Conservation (phyloP, 225 moss, liverwort and hornwort genomes). For the Marchantia paleacea region DNA sequence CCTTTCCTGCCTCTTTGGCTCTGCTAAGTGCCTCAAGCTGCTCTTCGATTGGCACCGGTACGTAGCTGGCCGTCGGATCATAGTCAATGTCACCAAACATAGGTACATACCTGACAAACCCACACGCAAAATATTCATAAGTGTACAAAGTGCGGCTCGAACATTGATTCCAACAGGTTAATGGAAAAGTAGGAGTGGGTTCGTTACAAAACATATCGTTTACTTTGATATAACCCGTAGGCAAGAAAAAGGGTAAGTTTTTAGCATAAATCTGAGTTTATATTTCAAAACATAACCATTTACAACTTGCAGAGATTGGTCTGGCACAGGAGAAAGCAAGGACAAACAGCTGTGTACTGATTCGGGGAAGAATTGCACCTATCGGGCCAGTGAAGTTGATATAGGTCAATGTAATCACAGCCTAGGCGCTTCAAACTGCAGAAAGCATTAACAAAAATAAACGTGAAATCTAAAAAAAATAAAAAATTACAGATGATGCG, state of each 20-base stretch:
- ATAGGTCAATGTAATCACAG: slow-evolving; percentile 83
- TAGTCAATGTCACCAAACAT: slow-evolving; percentile 84
- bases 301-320: neutral
- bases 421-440: slow-evolving; percentile 73
- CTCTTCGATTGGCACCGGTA: slow-evolving; percentile 63
- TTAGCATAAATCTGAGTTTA: no score
- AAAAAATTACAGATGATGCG: no score
- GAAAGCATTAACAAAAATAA: neutral
- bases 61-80: slow-evolving; percentile 55
- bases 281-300: no score
- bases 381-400: slow-evolving; percentile 92
- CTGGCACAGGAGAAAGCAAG: neutral
- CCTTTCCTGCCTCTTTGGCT: slow-evolving; percentile 75
- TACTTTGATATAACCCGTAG: no score
- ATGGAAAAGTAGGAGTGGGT: neutral
- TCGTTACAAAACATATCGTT: neutral
- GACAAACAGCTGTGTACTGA: neutral
- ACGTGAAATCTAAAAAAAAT: no score
- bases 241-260: no score
- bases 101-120: slow-evolving; percentile 64
- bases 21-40: slow-evolving; percentile 66
- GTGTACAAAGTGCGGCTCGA: neutral
- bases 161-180: neutral
- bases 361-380: slow-evolving; percentile 35
- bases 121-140: neutral